Conservation (phyloP, 306 rosid genomes). For the Trifolium subterraneum region DNA sequence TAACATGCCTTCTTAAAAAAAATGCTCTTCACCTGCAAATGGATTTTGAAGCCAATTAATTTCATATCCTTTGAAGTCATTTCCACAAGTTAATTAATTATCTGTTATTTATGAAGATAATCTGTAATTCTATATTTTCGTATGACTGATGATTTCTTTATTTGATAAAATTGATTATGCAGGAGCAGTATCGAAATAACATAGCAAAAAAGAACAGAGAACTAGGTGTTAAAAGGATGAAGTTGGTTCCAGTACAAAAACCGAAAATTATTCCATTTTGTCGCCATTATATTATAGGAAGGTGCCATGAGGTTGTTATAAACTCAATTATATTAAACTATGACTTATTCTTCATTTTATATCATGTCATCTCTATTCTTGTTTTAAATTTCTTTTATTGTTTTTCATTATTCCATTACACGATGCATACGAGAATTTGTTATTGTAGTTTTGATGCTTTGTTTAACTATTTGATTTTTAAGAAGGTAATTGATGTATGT, state of each 20-base stretch:
- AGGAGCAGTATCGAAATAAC: slow-evolving; percentile 61
- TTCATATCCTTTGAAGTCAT: neutral
- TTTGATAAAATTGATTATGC: slow-evolving; percentile 38
- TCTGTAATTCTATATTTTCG: slow-evolving; percentile 21
- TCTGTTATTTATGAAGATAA: too few species aligned
- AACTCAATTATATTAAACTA: slow-evolving; percentile 17
- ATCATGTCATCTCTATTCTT: slow-evolving; percentile 2
- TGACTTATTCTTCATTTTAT: slow-evolving; percentile 21
- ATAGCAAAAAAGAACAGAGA: slow-evolving; percentile 72
- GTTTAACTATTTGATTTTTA: slow-evolving; percentile 22
- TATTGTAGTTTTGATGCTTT: slow-evolving; percentile 23
- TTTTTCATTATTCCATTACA: slow-evolving; percentile 18
- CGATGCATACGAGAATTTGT: neutral
- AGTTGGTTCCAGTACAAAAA: slow-evolving; percentile 55
- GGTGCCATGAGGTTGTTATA: slow-evolving; percentile 75
- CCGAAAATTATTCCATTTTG: slow-evolving; percentile 60
- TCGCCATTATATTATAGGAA: slow-evolving; percentile 76
- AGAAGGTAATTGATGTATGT: neutral
- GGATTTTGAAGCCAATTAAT: slow-evolving; percentile 14
- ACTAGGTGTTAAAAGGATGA: slow-evolving; percentile 79
- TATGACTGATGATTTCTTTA: slow-evolving; percentile 18
- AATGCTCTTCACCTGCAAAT: slow-evolving; percentile 3
- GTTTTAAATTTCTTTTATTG: slow-evolving; percentile 1
- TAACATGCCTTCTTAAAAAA: too few species aligned
- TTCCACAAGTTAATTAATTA: too few species aligned